phyloP scores from a whole-genome alignment of 2,329 filamentous ascomycete genomes.

The Trichophyton benhamiae region DNA sequence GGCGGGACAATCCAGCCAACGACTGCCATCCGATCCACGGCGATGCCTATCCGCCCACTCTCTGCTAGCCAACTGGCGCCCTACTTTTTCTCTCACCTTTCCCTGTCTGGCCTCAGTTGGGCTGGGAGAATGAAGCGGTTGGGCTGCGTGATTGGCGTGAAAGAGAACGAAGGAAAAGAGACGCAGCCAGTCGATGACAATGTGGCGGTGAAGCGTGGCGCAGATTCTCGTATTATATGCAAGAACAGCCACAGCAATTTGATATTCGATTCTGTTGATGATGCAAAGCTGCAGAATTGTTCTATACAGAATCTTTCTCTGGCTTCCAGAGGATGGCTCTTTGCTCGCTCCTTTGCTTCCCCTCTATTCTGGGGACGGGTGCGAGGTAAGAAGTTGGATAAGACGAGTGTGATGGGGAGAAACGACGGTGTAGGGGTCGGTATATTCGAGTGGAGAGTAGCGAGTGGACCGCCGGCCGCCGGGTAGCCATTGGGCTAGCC shows the following conservation, averaged over 20 bases:
- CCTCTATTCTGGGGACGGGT: neutral
- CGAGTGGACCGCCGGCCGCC: neutral
- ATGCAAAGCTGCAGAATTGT: neutral
- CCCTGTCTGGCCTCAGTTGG: neutral
- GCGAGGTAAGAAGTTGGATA: neutral
- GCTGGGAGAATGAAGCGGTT: constrained; percentile 3
- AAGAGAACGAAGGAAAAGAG: neutral
- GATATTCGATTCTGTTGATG: neutral
- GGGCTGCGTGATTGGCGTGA: constrained; percentile 1
- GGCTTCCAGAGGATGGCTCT: neutral
- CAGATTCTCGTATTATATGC: neutral
- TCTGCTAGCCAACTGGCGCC: neutral
- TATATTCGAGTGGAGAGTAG: neutral
- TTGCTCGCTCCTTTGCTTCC: neutral
- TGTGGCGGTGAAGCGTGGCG: neutral
- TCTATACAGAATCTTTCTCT: neutral
- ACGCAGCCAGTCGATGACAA: neutral
- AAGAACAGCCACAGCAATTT: neutral
- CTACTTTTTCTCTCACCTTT: neutral
- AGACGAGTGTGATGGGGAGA: neutral
- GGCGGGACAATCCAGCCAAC: neutral
- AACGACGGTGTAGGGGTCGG: neutral
- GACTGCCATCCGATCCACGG: neutral
- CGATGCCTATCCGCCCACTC: constrained; percentile 1
- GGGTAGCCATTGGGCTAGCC: neutral